Evolutionary conservation across 148 eudicot genomes (phyloP).

Genomic region (Gaultheria prostrata): DNA sequence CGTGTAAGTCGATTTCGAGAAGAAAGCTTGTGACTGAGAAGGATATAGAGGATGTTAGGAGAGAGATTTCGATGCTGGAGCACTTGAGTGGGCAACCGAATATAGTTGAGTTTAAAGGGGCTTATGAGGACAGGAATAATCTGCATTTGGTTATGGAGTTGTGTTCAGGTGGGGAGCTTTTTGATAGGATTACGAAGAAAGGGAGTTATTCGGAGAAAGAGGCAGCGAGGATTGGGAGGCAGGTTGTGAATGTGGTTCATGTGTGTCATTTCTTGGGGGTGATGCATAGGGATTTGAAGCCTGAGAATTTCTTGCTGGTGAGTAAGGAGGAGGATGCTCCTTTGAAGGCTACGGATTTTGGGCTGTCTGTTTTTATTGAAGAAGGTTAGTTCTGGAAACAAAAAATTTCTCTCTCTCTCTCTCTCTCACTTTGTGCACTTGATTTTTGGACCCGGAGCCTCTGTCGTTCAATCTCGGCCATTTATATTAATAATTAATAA

Average conservation of each 20-base stretch:
- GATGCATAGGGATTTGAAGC: constrained; percentile 89
- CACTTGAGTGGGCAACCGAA: constrained; percentile 83
- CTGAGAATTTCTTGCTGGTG: constrained; percentile 83
- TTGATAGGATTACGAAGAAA: constrained; percentile 62
- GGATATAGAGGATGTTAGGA: constrained; percentile 60
- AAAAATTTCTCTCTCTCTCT: background rate
- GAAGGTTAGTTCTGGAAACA: constrained; percentile 39
- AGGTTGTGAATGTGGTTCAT: constrained; percentile 88
- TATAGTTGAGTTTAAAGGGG: constrained; percentile 82
- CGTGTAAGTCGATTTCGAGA: constrained; percentile 75
- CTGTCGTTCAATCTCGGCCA: no score
- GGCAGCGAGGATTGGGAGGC: constrained; percentile 75
- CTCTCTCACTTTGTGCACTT: background rate
- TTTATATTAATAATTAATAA: no score
- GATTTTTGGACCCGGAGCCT: background rate
- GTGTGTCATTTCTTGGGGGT: constrained; percentile 98
- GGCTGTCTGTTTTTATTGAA: constrained; percentile 86
- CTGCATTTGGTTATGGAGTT: constrained; percentile 83
- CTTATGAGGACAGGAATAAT: constrained; percentile 53
- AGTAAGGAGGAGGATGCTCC: constrained; percentile 44
- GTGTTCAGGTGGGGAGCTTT: constrained; percentile 81
- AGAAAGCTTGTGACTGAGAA: constrained; percentile 46
- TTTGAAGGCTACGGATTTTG: constrained; percentile 86
- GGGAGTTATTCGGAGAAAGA: constrained; percentile 74
- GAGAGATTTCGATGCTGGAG: constrained; percentile 66